phyloP scores from a whole-genome alignment of 192 early-diverging fungal genomes.

The Phlyctochytrium planicorne region DNA sequence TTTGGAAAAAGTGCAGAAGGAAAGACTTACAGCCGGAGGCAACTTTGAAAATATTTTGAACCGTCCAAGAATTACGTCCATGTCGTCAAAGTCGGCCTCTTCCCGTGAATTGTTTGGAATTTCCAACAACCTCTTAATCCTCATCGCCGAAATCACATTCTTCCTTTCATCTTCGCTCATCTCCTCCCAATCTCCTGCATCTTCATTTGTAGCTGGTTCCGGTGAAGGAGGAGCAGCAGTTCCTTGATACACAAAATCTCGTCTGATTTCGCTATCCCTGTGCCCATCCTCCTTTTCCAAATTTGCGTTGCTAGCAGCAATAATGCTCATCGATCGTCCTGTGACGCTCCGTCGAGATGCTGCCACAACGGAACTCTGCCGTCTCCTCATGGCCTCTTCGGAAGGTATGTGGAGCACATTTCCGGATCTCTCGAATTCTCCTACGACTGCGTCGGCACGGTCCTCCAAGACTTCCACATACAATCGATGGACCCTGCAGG shows the following conservation, averaged over 20 bases:
- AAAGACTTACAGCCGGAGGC: conserved; percentile 17
- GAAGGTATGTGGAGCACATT: no score
- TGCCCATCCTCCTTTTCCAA: not conserved
- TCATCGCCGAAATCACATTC: conserved; percentile 18
- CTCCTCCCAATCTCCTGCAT: no score
- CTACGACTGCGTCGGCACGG: conserved; percentile 1
- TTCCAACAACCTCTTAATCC: conserved; percentile 14
- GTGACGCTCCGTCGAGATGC: no score
- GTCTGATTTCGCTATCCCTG: not conserved
- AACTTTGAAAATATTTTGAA: conserved; percentile 23
- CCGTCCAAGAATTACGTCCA: conserved; percentile 24
- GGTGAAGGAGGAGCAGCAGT: not conserved
- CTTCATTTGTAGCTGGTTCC: not conserved
- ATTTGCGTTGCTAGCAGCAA: no score
- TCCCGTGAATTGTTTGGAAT: conserved; percentile 7
- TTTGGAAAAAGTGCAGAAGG: not conserved
- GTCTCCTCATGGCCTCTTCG: no score
- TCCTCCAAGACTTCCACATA: not conserved
- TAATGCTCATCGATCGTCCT: no score
- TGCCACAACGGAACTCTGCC: no score
- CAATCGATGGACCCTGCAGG: not conserved
- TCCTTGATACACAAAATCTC: not conserved
- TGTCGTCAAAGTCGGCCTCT: conserved; percentile 19
- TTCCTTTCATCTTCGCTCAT: conserved; percentile 12
- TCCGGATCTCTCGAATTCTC: conserved; percentile 27